Evolutionary conservation across 1,284 basidiomycete species (phyloP).

Genomic region (Cryptococcus maquisensis): DNA sequence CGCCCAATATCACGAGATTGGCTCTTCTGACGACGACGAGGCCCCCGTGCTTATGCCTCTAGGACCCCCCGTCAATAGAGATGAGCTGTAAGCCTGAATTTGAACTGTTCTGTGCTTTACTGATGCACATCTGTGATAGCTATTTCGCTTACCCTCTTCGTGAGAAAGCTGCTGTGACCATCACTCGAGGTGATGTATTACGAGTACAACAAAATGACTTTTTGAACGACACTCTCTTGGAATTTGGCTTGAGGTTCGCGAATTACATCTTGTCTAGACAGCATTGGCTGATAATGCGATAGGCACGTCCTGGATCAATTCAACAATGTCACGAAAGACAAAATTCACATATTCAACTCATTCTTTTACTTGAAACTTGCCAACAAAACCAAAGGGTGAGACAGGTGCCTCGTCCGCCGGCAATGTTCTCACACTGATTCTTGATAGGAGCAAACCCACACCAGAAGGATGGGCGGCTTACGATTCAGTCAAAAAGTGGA

Average conservation of each 20-base stretch:
- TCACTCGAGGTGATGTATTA: constrained; percentile 70
- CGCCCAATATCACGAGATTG: too few relatives aligned
- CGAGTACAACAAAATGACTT: constrained; percentile 74
- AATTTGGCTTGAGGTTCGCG: constrained; percentile 84
- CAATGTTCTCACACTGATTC: background rate
- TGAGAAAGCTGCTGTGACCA: constrained; percentile 66
- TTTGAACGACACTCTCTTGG: constrained; percentile 92
- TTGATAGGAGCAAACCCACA: constrained; percentile 8
- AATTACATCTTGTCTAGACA: background rate
- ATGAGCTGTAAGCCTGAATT: constrained; percentile 22
- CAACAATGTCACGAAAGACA: constrained; percentile 53
- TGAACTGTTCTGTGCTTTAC: too few relatives aligned
- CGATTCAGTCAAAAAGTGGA: constrained; percentile 88
- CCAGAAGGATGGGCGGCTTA: constrained; percentile 58
- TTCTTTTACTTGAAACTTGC: constrained; percentile 97
- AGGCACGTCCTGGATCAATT: constrained; percentile 67
- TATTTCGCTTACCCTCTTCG: constrained; percentile 64
- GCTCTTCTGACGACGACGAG: too few relatives aligned
- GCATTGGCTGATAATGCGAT: background rate
- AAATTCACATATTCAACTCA: constrained; percentile 85
- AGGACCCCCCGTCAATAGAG: constrained; percentile 13
- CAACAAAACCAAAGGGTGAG: constrained; percentile 58
- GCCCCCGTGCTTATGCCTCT: too few relatives aligned
- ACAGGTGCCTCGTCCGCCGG: background rate
- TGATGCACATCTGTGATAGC: background rate